Evolutionary conservation across 495 filamentous ascomycete species (phyloP), one percentile per base, ranked within the genome.

Genomic region (Penicillium turbatum): DNA sequence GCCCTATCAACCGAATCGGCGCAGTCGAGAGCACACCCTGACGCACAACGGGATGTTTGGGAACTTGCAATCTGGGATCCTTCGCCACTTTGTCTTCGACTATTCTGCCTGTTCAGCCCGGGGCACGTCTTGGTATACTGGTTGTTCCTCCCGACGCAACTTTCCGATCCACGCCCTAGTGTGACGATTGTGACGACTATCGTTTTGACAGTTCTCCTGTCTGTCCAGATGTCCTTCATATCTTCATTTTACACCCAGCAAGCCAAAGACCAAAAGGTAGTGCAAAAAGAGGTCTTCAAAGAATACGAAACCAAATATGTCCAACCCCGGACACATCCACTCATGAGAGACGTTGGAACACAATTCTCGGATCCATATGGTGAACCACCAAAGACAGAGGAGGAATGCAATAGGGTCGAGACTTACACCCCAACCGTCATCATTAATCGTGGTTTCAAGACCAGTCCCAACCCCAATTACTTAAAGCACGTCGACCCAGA

Each of bases 241-340:
- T 83, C 84, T 30, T 73, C 74, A 1, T 81, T 75, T 17, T 96
- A 90, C 69, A 80, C 80, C 5, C 92, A 92, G 64, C 91, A 97
- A 61, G 79, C 82, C 38, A 95, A 92, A 63, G 93, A 98, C 67
- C 79, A 81, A 1, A 78, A 83, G 0, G 72, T 97, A 26, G 87
- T 97, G 46, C 87, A 93, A 46, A 91, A 87, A 56, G 89, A 96
- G 68, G 92, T 98, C 6, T 72, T 97, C 73, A 84, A 90, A 64
- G 93, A 98, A 72, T 98, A 98, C 70, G 89, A 98, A 68, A 87
- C 83, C 42, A 97, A 97, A 76, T 96, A 82, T 56, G 93, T 98
- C 2, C 89, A 95, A 65, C 93, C 95, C 9, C 78, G 85, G n/a
- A 81, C 95, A 8, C 86, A 92, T 53, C 85, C 82, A 9, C 77